Conservation (phyloP, 331 rosid species). For the Rosa hybrid region DNA sequence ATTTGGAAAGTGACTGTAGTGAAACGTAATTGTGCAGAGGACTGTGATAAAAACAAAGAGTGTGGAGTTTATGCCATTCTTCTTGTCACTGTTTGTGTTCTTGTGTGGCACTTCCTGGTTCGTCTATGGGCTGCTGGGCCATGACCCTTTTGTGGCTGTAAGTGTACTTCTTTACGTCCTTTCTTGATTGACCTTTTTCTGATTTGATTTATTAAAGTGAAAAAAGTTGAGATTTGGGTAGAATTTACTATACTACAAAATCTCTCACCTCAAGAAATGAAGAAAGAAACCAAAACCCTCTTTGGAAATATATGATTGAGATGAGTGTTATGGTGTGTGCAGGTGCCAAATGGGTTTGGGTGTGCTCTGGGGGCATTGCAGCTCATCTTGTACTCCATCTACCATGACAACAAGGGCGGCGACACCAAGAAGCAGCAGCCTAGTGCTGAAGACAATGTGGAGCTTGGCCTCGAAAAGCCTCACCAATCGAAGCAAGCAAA, state of each 20-base stretch:
- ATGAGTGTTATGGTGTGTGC: slow-evolving; percentile 10
- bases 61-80: slow-evolving; percentile 94
- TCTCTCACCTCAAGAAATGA: neutral
- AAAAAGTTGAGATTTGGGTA: neutral
- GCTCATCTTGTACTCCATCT: slow-evolving; percentile 63
- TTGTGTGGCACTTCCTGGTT: slow-evolving; percentile 94
- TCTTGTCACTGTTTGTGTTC: slow-evolving; percentile 79
- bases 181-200: too few relatives aligned
- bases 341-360: slow-evolving; percentile 85
- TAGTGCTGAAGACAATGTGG: slow-evolving; percentile 38
- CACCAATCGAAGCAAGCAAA: slow-evolving; percentile 29
- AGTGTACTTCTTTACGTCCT: slow-evolving; percentile 13
- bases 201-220: neutral
- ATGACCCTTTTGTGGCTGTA: slow-evolving; percentile 78
- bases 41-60: slow-evolving; percentile 75
- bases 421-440: slow-evolving; percentile 23
- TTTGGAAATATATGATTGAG: neutral
- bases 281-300: neutral
- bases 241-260: neutral
- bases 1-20: neutral
- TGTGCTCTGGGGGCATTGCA: slow-evolving; percentile 61
- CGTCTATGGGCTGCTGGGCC: slow-evolving; percentile 73
- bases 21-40: slow-evolving; percentile 48
- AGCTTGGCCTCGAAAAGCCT: slow-evolving; percentile 52
- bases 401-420: slow-evolving; percentile 47